These are phyloP conservation scores for Petunia hybrid DNA, from an alignment of 305 asterid species.

Conservation along the genomic window DNA sequence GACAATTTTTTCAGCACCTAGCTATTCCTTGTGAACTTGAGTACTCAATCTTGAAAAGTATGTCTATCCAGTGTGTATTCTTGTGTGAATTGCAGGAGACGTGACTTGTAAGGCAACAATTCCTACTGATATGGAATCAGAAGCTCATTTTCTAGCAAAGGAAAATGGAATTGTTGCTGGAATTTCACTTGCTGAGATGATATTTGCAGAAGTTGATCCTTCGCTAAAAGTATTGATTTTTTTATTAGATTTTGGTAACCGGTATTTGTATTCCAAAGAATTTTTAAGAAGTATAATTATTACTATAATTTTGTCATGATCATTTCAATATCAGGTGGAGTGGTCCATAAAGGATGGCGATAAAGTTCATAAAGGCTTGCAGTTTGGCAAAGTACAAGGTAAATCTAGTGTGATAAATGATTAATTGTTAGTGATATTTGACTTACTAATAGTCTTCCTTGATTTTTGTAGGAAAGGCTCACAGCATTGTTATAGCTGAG, in stretches of 20 bases:
- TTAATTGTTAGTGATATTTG: neutral
- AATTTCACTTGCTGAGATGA: slow-evolving; percentile 86
- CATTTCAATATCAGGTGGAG: slow-evolving; percentile 58
- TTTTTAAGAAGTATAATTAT: neutral
- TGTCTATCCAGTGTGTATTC: neutral
- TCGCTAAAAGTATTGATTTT: slow-evolving; percentile 66
- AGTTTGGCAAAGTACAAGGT: slow-evolving; percentile 94
- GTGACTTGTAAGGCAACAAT: slow-evolving; percentile 94
- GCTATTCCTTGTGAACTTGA: neutral
- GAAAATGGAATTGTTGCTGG: slow-evolving; percentile 96
- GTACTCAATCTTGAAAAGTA: neutral
- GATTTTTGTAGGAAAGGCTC: slow-evolving; percentile 78
- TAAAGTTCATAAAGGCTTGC: slow-evolving; percentile 77
- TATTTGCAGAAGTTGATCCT: slow-evolving; percentile 82
- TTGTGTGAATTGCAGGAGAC: slow-evolving; percentile 61
- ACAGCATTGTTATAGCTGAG: slow-evolving; percentile 87
- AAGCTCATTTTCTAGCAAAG: slow-evolving; percentile 88
- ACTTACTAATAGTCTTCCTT: slow-evolving; percentile 22
- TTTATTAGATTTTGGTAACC: neutral
- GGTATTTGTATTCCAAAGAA: neutral
- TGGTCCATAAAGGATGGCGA: slow-evolving; percentile 89
- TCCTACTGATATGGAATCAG: slow-evolving; percentile 85
- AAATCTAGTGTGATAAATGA: slow-evolving; percentile 33
- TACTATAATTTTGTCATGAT: slow-evolving; percentile 19
- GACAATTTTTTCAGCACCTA: neutral